Base-by-base conservation (phyloP, 208 protist species). In the Angomonas ambiguus region DNA sequence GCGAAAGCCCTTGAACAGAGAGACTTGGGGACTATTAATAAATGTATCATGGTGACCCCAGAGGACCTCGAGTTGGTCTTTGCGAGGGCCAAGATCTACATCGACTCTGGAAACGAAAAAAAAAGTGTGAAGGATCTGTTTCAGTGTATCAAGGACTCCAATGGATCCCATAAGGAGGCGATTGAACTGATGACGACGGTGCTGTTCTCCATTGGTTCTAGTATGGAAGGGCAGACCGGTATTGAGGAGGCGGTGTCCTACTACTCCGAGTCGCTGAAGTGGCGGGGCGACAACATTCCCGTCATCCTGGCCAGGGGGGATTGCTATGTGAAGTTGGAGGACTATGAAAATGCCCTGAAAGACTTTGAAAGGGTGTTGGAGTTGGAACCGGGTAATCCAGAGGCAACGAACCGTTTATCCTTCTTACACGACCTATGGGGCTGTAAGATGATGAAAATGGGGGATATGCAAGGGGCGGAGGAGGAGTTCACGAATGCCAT, bases 211-310 rank as follows among this genome's bases (percentile, higher is more conserved):
- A 82, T 93, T 42, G 91, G 85, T 24, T 63, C 67, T 42, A 82
- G 48, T 41, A 63, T 83, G 57, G 80, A 83, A 60, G 79, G 82
- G 8, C 53, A 83, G 51, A 62, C 62, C 35, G 72, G 74, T 35
- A 25, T 91, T 30, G 71, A 83, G 68, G 79, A 91, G 51, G 85
- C 87, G 13, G 79, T 93, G 25, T 64, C 76, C 16, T 96, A 93
- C 73, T 96, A 93, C 74, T 83, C 87, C n/a, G 85, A 89, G 57
- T 93, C 87, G 32, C 82, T 96, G 62, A 83, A 93, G 69, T 96
- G 87, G 91, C 72, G 82, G 11, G 56, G 74, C 1, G 87, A 93
- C 63, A 96, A 96, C 74, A 74, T 79, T 59, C 78, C 80, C 27
- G 91, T 94, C 24, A 70, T 96, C 32, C 79, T 93, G 63, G 87